A percentile compares a stretch with the other conserved stretches of the same genome.
These are phyloP conservation scores for Aaosphaeria arxii DNA, from an alignment of 2,329 filamentous ascomycete species.

Conservation along the genomic window DNA sequence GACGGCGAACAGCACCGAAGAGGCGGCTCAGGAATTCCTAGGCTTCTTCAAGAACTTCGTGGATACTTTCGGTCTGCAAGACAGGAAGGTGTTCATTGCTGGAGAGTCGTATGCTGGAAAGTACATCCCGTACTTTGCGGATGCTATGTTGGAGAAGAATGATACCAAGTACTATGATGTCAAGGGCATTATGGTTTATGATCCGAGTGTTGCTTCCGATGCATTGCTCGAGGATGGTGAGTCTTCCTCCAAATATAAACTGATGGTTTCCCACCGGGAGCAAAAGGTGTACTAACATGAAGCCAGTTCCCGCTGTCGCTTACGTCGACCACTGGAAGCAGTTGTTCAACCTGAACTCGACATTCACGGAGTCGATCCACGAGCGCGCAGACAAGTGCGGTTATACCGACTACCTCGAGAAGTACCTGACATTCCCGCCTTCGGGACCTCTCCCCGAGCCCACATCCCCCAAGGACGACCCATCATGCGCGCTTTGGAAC, in stretches of 20 bases:
- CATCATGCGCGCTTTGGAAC: slow-evolving; percentile 58
- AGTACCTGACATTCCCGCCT: slow-evolving; percentile 68
- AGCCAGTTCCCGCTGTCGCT: slow-evolving; percentile 48
- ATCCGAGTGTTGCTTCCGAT: slow-evolving; percentile 61
- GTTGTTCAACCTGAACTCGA: slow-evolving; percentile 63
- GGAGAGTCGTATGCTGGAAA: slow-evolving; percentile 70
- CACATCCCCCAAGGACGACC: slow-evolving; percentile 42
- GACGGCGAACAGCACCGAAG: slow-evolving; percentile 63
- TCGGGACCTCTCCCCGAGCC: slow-evolving; percentile 56
- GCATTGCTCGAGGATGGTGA: slow-evolving; percentile 46
- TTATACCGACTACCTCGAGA: slow-evolving; percentile 58
- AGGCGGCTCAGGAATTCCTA: slow-evolving; percentile 68
- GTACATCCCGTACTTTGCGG: slow-evolving; percentile 66
- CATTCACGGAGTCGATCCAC: slow-evolving; percentile 53
- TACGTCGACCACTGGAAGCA: slow-evolving; percentile 61
- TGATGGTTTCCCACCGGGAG: slow-evolving; percentile 8
- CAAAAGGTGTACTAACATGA: too few species aligned
- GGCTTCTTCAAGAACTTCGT: slow-evolving; percentile 80
- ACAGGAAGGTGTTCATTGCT: slow-evolving; percentile 68
- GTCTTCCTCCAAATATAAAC: slow-evolving; percentile 13
- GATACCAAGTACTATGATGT: slow-evolving; percentile 67
- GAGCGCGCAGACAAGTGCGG: slow-evolving; percentile 57
- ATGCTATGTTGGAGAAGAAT: slow-evolving; percentile 67
- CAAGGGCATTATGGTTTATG: slow-evolving; percentile 68
- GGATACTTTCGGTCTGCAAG: slow-evolving; percentile 64